A percentile compares a stretch with the other conserved stretches of the same genome.
Conservation (phyloP, 2,329 filamentous ascomycete genomes). For the Cladosporium austrohemisphaericum region DNA sequence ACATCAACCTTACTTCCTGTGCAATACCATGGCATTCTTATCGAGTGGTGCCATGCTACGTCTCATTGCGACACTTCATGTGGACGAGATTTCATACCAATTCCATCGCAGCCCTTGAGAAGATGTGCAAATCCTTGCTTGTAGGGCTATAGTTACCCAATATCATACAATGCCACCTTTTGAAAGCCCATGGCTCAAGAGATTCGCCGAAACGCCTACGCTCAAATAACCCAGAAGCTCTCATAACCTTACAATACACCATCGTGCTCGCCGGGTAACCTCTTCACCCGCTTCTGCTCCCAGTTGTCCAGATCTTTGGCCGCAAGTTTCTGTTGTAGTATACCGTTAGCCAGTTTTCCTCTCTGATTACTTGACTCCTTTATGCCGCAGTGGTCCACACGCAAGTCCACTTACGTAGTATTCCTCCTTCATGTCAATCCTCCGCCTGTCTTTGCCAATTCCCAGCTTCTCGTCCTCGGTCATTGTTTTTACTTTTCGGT, state of each 20-base stretch:
- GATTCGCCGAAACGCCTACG: slow-evolving; percentile 15
- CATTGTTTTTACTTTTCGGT: slow-evolving; percentile 82
- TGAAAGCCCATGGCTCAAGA: too few relatives aligned
- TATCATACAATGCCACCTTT: too few relatives aligned
- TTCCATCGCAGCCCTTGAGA: too few relatives aligned
- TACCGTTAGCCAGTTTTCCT: background rate
- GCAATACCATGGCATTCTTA: too few relatives aligned
- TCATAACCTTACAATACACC: slow-evolving; percentile 60
- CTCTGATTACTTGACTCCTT: too few relatives aligned
- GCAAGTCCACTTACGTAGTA: slow-evolving; percentile 66
- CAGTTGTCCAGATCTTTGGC: slow-evolving; percentile 91
- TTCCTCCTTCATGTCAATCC: slow-evolving; percentile 77
- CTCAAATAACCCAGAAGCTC: background rate
- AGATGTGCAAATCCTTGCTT: too few relatives aligned
- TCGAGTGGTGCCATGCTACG: too few relatives aligned
- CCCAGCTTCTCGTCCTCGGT: slow-evolving; percentile 82
- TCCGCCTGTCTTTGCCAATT: slow-evolving; percentile 66
- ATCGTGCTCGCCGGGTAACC: slow-evolving; percentile 85
- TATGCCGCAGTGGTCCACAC: too few relatives aligned
- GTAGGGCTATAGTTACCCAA: too few relatives aligned
- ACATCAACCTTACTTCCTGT: too few relatives aligned
- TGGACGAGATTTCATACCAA: too few relatives aligned
- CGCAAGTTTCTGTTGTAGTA: slow-evolving; percentile 60
- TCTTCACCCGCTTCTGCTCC: slow-evolving; percentile 93
- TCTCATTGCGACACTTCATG: too few relatives aligned